Percentiles rank a stretch among this genome's conserved stretches.
These are phyloP conservation scores for Magnaporthiopsis incrustans DNA, from an alignment of 2,329 filamentous ascomycete species.

Conservation along the genomic window DNA sequence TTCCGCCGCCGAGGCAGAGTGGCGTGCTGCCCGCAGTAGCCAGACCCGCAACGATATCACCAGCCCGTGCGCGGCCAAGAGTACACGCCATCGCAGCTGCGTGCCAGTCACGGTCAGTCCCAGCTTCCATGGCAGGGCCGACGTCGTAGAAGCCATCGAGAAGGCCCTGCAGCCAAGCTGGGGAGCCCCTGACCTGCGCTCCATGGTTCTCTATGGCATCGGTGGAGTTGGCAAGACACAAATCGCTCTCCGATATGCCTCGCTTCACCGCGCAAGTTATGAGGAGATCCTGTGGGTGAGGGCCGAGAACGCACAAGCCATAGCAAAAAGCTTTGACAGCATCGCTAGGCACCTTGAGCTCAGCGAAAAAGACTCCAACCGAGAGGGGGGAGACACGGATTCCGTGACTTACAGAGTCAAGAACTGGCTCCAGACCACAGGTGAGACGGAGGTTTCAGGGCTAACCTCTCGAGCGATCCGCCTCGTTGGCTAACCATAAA, in stretches of 20 bases:
- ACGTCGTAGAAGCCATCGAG: not conserved
- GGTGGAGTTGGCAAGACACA: slow-evolving; percentile 4
- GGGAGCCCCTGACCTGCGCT: not conserved
- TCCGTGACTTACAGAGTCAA: slow-evolving; percentile 17
- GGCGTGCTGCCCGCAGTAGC: not conserved
- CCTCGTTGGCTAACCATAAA: not conserved
- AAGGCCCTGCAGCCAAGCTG: not conserved
- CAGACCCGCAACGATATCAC: too few species aligned
- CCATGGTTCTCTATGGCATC: slow-evolving; percentile 12
- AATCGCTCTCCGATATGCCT: not conserved
- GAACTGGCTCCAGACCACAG: slow-evolving; percentile 18
- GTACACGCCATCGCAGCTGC: not conserved
- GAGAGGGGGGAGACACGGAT: slow-evolving; percentile 14
- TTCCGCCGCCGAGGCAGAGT: not conserved
- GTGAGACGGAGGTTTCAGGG: not conserved
- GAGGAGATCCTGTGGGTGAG: not conserved
- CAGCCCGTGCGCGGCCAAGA: not conserved
- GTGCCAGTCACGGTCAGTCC: not conserved
- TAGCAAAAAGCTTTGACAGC: slow-evolving; percentile 16
- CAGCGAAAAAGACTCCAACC: slow-evolving; percentile 6
- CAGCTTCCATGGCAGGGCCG: not conserved
- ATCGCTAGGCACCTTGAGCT: slow-evolving; percentile 12
- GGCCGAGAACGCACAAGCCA: slow-evolving; percentile 13
- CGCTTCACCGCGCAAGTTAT: not conserved
- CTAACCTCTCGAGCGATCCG: not conserved